phyloP scores from a whole-genome alignment of 2,329 filamentous ascomycete genomes.

The Ophiostoma perfectum region DNA sequence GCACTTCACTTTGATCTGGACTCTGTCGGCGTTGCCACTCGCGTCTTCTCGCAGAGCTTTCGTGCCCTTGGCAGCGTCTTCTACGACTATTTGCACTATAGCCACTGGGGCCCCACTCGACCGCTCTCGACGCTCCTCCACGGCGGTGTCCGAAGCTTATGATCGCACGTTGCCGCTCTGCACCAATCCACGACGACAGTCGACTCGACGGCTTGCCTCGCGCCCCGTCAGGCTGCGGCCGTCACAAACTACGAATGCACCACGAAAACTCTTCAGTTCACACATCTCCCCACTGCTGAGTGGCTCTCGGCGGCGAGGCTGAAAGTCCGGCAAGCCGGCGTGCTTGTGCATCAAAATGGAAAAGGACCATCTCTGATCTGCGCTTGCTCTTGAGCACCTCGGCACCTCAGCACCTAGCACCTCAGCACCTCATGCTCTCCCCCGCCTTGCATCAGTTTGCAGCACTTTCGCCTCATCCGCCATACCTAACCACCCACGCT shows the following conservation, averaged over 20 bases:
- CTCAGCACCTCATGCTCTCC: too few relatives aligned
- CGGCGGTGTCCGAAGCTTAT: slow-evolving; percentile 9
- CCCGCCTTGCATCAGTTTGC: too few relatives aligned
- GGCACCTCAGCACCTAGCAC: too few relatives aligned
- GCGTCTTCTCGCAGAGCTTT: background rate
- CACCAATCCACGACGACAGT: background rate
- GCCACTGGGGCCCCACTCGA: slow-evolving; percentile 1
- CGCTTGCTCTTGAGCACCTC: too few relatives aligned
- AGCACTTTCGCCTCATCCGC: too few relatives aligned
- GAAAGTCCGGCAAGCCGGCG: background rate
- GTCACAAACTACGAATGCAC: background rate
- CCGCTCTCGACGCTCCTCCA: background rate
- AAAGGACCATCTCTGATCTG: too few relatives aligned
- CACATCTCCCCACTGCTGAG: background rate
- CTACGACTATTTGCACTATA: background rate
- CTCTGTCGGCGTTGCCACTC: background rate
- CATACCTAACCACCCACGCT: too few relatives aligned
- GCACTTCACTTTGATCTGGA: background rate
- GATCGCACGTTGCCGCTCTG: background rate
- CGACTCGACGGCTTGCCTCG: background rate
- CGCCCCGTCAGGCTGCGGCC: background rate
- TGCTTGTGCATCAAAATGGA: too few relatives aligned
- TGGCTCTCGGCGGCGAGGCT: background rate
- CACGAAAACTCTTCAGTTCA: background rate
- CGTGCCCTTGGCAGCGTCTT: background rate